These are phyloP conservation scores for Malassezia furfur DNA, from an alignment of 1,284 basidiomycete genomes.

Conservation along the genomic window DNA sequence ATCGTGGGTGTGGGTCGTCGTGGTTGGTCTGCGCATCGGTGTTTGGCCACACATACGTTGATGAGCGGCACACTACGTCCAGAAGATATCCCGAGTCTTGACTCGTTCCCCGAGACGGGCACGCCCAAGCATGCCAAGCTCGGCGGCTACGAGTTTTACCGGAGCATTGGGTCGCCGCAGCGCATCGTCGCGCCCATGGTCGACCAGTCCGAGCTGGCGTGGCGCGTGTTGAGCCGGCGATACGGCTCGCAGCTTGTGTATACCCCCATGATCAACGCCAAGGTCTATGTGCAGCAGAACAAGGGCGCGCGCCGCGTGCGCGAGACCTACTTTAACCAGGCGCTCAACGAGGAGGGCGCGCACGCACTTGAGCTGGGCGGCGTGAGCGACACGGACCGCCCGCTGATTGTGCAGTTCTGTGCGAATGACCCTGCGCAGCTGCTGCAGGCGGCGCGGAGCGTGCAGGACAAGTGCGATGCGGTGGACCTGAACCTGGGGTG, in stretches of 20 bases:
- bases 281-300: slow-evolving; percentile 58
- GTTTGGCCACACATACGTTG: too few relatives aligned
- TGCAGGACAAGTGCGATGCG: slow-evolving; percentile 57
- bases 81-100: slow-evolving; percentile 12
- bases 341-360: slow-evolving; percentile 29
- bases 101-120: slow-evolving; percentile 38
- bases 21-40: too few relatives aligned
- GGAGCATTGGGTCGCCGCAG: slow-evolving; percentile 69
- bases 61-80: neutral
- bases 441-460: slow-evolving; percentile 30
- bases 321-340: slow-evolving; percentile 28
- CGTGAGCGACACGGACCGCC: slow-evolving; percentile 57
- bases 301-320: slow-evolving; percentile 24
- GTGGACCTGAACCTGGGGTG: slow-evolving; percentile 85
- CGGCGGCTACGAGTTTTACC: slow-evolving; percentile 73
- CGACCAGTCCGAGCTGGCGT: slow-evolving; percentile 80
- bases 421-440: slow-evolving; percentile 75
- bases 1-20: neutral
- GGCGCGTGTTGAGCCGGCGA: slow-evolving; percentile 75
- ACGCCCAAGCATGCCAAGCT: slow-evolving; percentile 54
- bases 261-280: slow-evolving; percentile 96
- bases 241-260: slow-evolving; percentile 77
- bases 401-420: slow-evolving; percentile 84
- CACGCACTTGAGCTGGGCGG: slow-evolving; percentile 57
- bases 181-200: slow-evolving; percentile 94